Evolutionary conservation across 371 early-diverging fungal genomes (phyloP).

Genomic region (Syncephalastrum sp.): DNA sequence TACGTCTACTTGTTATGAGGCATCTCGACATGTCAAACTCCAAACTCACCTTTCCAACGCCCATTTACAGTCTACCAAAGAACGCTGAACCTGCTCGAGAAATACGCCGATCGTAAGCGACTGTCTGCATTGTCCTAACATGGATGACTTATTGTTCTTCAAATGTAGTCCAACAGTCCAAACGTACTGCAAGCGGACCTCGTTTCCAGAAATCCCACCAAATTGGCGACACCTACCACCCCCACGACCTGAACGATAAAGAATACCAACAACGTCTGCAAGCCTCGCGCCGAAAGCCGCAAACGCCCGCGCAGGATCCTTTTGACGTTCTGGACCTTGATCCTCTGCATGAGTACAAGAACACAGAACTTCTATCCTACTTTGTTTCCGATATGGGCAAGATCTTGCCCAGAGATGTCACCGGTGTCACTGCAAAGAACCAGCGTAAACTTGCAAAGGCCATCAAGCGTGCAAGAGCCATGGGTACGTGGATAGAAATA

Average conservation of each 20-base stretch:
- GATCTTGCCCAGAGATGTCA: constrained; percentile 74
- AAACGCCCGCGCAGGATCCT: constrained; percentile 50
- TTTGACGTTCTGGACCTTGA: constrained; percentile 67
- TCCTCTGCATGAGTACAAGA: constrained; percentile 79
- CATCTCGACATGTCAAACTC: too few relatives aligned
- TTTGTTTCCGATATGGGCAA: constrained; percentile 83
- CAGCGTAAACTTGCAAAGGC: constrained; percentile 81
- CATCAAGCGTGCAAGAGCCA: constrained; percentile 81
- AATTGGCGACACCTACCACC: constrained; percentile 51
- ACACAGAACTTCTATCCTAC: constrained; percentile 62
- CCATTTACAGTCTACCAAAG: too few relatives aligned
- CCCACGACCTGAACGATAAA: constrained; percentile 52
- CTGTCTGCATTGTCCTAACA: too few relatives aligned
- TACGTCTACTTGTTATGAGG: too few relatives aligned
- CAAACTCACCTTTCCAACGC: too few relatives aligned
- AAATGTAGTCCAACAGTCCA: too few relatives aligned
- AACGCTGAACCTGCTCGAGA: too few relatives aligned
- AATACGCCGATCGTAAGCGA: too few relatives aligned
- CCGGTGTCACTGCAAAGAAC: constrained; percentile 72
- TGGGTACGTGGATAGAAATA: constrained; percentile 52
- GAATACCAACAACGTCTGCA: constrained; percentile 41
- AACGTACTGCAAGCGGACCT: too few relatives aligned
- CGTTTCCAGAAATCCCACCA: constrained; percentile 30
- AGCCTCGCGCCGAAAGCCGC: constrained; percentile 28
- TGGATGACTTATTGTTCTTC: too few relatives aligned